These are phyloP conservation scores for Mrakia frigida DNA, from an alignment of 768 basidiomycete species.

Conservation along the genomic window DNA sequence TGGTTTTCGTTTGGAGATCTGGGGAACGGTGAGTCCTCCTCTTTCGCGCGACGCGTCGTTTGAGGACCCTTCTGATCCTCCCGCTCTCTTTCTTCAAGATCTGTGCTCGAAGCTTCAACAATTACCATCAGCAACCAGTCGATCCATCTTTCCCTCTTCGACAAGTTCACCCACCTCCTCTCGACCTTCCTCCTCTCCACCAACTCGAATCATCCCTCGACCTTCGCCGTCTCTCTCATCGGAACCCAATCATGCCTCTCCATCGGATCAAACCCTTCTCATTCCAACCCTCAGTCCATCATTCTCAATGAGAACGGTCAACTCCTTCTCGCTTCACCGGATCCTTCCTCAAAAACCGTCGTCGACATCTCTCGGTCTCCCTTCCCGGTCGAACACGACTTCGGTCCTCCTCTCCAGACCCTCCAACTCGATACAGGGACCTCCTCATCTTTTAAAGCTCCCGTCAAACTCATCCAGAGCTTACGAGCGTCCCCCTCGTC, in stretches of 20 bases:
- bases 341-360: not conserved
- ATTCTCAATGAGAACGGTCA: not conserved
- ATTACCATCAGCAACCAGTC: not conserved
- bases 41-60: not conserved
- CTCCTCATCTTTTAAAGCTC: not conserved
- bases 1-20: not conserved
- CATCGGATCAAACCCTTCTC: not conserved
- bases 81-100: too few relatives aligned
- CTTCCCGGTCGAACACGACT: conserved; percentile 34
- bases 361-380: not conserved
- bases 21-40: not conserved
- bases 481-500: not conserved
- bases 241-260: not conserved
- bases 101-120: not conserved
- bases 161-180: not conserved
- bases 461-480: not conserved
- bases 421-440: conserved; percentile 7
- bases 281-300: not conserved
- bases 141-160: not conserved
- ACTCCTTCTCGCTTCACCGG: not conserved
- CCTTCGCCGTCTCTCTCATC: not conserved
- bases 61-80: not conserved
- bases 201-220: not conserved
- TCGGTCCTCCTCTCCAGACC: conserved; percentile 32
- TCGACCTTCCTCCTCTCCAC: not conserved